Evolutionary conservation across 331 rosid species (phyloP).

Genomic region (Cucumis variabilis): DNA sequence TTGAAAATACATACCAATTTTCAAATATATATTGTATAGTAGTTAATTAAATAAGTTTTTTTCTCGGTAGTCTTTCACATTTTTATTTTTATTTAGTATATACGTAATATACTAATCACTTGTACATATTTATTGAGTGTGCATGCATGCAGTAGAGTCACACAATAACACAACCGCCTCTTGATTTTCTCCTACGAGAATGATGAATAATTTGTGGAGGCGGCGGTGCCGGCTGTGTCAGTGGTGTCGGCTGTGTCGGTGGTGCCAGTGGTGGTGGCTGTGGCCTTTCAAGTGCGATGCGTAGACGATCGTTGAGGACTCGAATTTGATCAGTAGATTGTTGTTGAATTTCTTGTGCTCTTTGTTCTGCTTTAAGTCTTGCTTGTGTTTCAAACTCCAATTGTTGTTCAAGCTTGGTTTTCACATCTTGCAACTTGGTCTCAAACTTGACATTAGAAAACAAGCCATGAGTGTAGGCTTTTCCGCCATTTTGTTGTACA

Average conservation of each 20-base stretch:
- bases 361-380: neutral
- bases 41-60: too few species aligned
- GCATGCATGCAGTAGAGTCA: neutral
- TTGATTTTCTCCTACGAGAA: too few species aligned
- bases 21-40: too few species aligned
- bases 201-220: neutral
- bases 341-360: neutral
- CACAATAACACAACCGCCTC: neutral
- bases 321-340: neutral
- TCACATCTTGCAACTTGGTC: constrained; percentile 3
- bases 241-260: too few species aligned
- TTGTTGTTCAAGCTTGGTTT: constrained; percentile 1
- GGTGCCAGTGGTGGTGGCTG: too few species aligned
- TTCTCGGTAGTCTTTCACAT: too few species aligned
- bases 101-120: too few species aligned
- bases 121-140: too few species aligned
- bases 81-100: too few species aligned
- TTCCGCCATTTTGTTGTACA: constrained; percentile 61
- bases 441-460: constrained; percentile 44
- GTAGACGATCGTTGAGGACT: neutral
- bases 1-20: too few species aligned
- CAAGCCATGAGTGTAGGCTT: constrained; percentile 68
- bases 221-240: neutral
- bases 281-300: neutral
- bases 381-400: neutral